Evolutionary conservation across 2,329 filamentous ascomycete genomes (phyloP), one percentile per base, ranked within the genome.

Genomic region (Diaporthe ampelina): DNA sequence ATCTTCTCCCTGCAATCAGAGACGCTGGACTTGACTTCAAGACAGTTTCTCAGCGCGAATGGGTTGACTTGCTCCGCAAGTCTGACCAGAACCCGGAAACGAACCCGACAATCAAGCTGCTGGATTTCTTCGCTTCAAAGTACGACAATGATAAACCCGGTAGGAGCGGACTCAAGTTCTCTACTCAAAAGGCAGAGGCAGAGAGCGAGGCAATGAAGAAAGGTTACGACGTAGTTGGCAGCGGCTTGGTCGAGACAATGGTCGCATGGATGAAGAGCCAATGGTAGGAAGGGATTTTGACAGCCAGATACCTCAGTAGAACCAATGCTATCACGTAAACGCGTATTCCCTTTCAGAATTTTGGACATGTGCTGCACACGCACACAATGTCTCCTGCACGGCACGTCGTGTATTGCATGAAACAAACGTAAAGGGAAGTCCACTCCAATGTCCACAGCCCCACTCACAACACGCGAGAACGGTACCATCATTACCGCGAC

Each of bases 101-200:
- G 9, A 90, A 90, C 75, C 88, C 88, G 17, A 84, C 86, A 0
- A 82, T 88, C 73, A 90, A 89, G 79, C 79, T 90, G 32, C 76
- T 88, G 1, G 85, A 88, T 35, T 90, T 88, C 80, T 90, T 88
- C 75, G 80, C 83, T 5, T 81, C 81, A 2, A 90, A 90, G 77
- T 90, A 90, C 75, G 85, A 87, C 63, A 84, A 85, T 57, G 84
- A 85, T 26, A 80, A 78, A 5, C 81, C 82, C 0, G 82, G 80
- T 0, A 77, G 83, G 32, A 81, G 81, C 29, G 83, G 81, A 0
- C 79, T 85, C 9, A 79, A 81, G 0, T 87, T 87, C 67, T 80
- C 81, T 37, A 86, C 84, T 29, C 68, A 77, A 29, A 78, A 78
- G 61, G 85, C 84, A 0, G 79, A 79, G 57, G 70, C 74, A 32